Conservation (phyloP, 352 stramenopile species). For the Globisporangium iwayamae region DNA sequence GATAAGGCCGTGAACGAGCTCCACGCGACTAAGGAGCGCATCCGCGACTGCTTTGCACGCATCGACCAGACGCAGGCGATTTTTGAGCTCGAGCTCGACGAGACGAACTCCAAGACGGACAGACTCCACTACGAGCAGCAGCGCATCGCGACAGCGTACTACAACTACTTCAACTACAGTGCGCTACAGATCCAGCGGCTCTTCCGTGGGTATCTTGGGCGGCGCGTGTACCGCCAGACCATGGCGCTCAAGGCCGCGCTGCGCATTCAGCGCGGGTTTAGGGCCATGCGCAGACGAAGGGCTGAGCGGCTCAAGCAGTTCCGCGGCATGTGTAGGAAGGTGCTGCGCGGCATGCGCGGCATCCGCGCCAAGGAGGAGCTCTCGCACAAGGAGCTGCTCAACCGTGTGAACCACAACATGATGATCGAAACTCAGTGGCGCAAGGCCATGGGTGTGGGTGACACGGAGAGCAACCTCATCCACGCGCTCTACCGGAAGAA, state of each 20-base stretch:
- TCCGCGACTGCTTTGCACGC: slow-evolving; percentile 20
- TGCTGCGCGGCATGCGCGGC: slow-evolving; percentile 46
- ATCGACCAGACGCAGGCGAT: slow-evolving; percentile 32
- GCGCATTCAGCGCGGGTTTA: slow-evolving; percentile 44
- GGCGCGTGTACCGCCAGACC: slow-evolving; percentile 36
- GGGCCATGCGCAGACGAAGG: slow-evolving; percentile 28
- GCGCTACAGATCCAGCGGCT: slow-evolving; percentile 78
- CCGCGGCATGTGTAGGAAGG: slow-evolving; percentile 38
- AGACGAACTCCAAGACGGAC: slow-evolving; percentile 23
- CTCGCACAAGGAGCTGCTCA: slow-evolving; percentile 50
- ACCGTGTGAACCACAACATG: slow-evolving; percentile 53
- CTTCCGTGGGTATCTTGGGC: slow-evolving; percentile 79
- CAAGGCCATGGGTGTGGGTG: slow-evolving; percentile 53
- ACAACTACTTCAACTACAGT: slow-evolving; percentile 31
- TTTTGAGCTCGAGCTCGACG: slow-evolving; percentile 28
- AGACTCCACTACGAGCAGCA: slow-evolving; percentile 27
- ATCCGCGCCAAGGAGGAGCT: slow-evolving; percentile 37
- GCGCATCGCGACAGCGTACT: slow-evolving; percentile 18
- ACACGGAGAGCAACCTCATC: slow-evolving; percentile 50
- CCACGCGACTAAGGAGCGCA: slow-evolving; percentile 17
- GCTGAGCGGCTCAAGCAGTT: slow-evolving; percentile 32
- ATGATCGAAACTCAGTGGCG: slow-evolving; percentile 67
- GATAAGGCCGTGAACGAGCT: slow-evolving; percentile 28
- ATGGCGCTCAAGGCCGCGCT: slow-evolving; percentile 37
- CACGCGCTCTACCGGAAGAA: slow-evolving; percentile 61